phyloP scores from a whole-genome alignment of 768 basidiomycete species.

The Kwoniella sp. region DNA sequence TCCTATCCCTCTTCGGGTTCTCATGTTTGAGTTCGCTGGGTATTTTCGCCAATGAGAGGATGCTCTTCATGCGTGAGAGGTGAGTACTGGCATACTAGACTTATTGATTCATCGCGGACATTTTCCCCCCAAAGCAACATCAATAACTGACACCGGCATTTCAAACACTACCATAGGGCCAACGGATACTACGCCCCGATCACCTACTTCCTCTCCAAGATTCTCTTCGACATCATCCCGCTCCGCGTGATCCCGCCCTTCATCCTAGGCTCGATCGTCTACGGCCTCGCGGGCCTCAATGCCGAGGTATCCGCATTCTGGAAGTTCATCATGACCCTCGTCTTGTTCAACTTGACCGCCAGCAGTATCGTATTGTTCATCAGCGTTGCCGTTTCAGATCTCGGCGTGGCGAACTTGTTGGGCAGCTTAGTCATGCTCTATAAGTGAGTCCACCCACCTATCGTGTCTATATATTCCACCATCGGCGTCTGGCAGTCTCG shows the following conservation, averaged over 20 bases:
- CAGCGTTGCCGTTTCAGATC: constrained; percentile 82
- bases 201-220: constrained; percentile 92
- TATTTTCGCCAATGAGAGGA: constrained; percentile 89
- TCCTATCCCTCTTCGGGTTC: constrained; percentile 93
- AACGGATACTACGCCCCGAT: constrained; percentile 98
- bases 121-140: too few relatives aligned
- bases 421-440: constrained; percentile 96
- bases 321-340: constrained; percentile 96
- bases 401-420: constrained; percentile 86
- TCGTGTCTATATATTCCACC: neutral
- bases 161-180: constrained; percentile 61
- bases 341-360: constrained; percentile 94
- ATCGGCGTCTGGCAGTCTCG: too few relatives aligned
- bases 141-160: too few relatives aligned
- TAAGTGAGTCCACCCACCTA: constrained; percentile 69
- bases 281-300: constrained; percentile 91
- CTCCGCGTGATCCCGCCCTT: constrained; percentile 91
- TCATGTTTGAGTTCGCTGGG: constrained; percentile 92
- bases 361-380: constrained; percentile 88
- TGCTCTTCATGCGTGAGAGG: constrained; percentile 98
- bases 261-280: constrained; percentile 92
- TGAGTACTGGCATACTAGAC: constrained; percentile 58
- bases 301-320: constrained; percentile 87
- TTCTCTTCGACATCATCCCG: constrained; percentile 94
- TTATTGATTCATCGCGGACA: too few relatives aligned